phyloP scores from a whole-genome alignment of 1,284 basidiomycete genomes.

The Pterula multifida region DNA sequence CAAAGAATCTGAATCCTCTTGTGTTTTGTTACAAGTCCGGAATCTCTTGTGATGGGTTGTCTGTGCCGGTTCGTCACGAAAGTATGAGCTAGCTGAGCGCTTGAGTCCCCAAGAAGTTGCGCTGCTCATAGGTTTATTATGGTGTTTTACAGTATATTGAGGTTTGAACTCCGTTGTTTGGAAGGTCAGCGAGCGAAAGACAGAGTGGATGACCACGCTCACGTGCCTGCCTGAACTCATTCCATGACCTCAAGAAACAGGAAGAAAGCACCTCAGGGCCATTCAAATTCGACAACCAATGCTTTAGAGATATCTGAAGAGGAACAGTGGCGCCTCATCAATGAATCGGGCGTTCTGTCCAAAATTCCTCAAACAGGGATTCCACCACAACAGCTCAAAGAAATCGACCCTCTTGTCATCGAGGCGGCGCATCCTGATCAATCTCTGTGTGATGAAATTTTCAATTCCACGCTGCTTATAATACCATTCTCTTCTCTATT shows the following conservation, averaged over 20 bases:
- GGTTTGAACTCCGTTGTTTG: no score
- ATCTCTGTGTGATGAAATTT: conserved; percentile 39
- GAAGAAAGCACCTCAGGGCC: neutral
- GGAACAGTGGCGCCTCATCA: conserved; percentile 67
- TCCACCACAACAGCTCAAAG: no score
- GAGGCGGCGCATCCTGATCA: conserved; percentile 28
- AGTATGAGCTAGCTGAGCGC: no score
- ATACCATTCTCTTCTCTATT: conserved; percentile 63
- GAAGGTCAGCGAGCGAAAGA: no score
- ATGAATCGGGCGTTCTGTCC: conserved; percentile 52
- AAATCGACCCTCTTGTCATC: conserved; percentile 7
- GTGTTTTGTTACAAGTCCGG: no score
- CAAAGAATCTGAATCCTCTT: no score
- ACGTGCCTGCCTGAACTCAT: neutral
- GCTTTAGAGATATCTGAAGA: conserved; percentile 49
- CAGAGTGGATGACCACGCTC: no score
- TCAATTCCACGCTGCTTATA: conserved; percentile 46
- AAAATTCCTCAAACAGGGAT: conserved; percentile 20
- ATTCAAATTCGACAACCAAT: conserved; percentile 4
- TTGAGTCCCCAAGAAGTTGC: no score
- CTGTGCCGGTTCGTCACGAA: no score
- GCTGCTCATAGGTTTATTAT: no score
- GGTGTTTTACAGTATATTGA: no score
- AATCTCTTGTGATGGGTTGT: no score
- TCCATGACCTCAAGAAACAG: neutral